A percentile compares a stretch with the other conserved stretches of the same genome.
Evolutionary conservation across 305 asterid species (phyloP).

Genomic region (Andrographis paniculata): DNA sequence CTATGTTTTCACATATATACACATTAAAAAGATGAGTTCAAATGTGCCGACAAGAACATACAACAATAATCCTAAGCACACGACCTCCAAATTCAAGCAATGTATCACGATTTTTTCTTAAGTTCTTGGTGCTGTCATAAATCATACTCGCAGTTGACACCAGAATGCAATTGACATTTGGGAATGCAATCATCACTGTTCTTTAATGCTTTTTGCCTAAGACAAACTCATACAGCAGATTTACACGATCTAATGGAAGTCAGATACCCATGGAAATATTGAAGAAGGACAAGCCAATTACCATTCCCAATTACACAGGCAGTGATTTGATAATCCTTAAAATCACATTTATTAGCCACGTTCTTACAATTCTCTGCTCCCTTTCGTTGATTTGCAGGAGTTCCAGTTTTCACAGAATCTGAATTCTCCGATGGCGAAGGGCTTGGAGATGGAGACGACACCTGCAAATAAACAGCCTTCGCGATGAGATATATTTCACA

Average conservation of each 20-base stretch:
- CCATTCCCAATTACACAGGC: slow-evolving; percentile 43
- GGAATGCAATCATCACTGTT: background rate
- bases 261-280: slow-evolving; percentile 1
- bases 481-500: slow-evolving; percentile 9
- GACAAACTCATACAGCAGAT: background rate
- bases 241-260: background rate
- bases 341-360: slow-evolving; percentile 29
- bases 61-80: background rate
- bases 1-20: background rate
- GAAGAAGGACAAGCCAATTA: slow-evolving; percentile 11
- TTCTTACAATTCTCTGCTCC: slow-evolving; percentile 26
- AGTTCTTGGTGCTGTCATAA: background rate
- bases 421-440: slow-evolving; percentile 26
- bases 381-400: slow-evolving; percentile 5
- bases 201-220: background rate
- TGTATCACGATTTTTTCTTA: no score
- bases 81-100: background rate
- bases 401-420: slow-evolving; percentile 18
- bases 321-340: slow-evolving; percentile 29
- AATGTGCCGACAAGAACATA: background rate
- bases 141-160: background rate
- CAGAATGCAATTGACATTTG: background rate
- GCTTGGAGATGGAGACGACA: slow-evolving; percentile 37
- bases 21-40: background rate
- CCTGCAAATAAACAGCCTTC: slow-evolving; percentile 20